Percentiles rank a stretch among this genome's conserved stretches.
Conservation (phyloP, 2,329 filamentous ascomycete genomes). For the Hymenoscyphus salicellus region DNA sequence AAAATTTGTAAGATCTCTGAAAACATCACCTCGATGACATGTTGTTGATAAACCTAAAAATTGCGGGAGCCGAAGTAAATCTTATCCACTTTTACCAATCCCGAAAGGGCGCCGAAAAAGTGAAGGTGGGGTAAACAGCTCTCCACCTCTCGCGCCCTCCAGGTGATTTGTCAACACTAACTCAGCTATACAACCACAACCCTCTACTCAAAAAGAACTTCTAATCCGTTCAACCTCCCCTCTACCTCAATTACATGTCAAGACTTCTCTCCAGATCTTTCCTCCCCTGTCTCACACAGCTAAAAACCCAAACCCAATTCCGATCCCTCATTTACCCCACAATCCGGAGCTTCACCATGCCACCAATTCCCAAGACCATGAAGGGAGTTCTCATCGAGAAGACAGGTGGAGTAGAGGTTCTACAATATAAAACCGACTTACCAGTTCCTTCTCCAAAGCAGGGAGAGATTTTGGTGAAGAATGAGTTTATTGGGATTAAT, state of each 20-base stretch:
- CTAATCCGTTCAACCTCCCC: not conserved
- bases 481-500: constrained; percentile 78
- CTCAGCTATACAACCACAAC: too few relatives aligned
- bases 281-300: not conserved
- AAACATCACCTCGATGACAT: not conserved
- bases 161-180: not conserved
- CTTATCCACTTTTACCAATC: not conserved
- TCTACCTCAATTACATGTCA: not conserved
- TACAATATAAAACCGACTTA: constrained; percentile 67
- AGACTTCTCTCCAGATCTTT: not conserved
- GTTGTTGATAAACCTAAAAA: not conserved
- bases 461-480: constrained; percentile 74
- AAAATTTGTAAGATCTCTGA: not conserved
- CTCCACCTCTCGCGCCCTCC: not conserved
- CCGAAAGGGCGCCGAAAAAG: not conserved
- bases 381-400: constrained; percentile 70
- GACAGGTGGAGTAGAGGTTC: constrained; percentile 69
- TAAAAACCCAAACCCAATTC: not conserved
- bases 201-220: too few relatives aligned
- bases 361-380: constrained; percentile 37
- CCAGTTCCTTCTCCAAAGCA: constrained; percentile 65
- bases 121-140: not conserved
- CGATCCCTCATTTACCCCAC: constrained; percentile 1
- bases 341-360: not conserved
- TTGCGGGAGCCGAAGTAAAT: not conserved